Evolutionary conservation across 73 alveolate species (phyloP).

Genomic region (Breviolum minutum): DNA sequence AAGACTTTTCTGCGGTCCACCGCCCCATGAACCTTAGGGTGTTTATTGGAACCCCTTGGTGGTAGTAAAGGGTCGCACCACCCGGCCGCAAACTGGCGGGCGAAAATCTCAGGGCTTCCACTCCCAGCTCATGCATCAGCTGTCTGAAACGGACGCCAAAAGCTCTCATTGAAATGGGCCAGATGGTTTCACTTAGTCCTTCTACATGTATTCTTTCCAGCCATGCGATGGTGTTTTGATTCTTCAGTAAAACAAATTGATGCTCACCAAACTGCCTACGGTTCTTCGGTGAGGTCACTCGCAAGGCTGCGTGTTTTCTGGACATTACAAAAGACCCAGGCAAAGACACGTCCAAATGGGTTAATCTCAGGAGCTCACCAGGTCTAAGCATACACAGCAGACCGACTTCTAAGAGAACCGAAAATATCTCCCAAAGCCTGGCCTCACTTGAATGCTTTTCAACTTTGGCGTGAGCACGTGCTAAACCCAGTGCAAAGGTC

Average conservation of each 20-base stretch:
- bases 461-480: neutral
- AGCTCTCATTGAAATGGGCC: neutral
- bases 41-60: neutral
- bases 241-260: slow-evolving; percentile 4
- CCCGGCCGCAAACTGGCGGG: slow-evolving; percentile 2
- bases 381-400: slow-evolving; percentile 19
- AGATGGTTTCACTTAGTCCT: neutral
- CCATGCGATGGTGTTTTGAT: neutral
- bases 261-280: neutral
- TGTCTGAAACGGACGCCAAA: neutral
- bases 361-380: neutral
- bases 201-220: neutral
- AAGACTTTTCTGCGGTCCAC: neutral
- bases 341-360: neutral
- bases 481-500: neutral
- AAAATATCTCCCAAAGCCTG: neutral
- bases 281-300: neutral
- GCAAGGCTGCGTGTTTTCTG: neutral
- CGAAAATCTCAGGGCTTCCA: neutral
- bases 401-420: neutral
- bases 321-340: neutral
- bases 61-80: neutral
- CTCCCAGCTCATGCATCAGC: neutral
- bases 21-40: neutral
- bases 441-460: no score